Conservation (phyloP, 176 grass and related monocot genomes). For the Bonia amplexicaulis region DNA sequence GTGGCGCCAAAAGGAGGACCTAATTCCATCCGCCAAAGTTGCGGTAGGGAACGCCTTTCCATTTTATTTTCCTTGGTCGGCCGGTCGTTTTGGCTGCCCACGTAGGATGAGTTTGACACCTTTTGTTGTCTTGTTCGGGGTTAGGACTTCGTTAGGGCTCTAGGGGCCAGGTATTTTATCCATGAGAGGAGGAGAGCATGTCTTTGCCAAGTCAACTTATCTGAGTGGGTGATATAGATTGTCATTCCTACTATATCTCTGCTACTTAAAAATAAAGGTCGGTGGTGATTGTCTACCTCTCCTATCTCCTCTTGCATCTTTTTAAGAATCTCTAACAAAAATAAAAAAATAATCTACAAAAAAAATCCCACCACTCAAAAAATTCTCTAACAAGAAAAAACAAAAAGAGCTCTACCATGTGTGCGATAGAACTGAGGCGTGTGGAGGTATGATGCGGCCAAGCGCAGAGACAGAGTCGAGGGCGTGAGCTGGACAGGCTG, state of each 20-base stretch:
- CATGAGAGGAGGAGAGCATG: not conserved
- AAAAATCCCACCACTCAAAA: too few relatives aligned
- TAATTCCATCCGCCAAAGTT: conserved; percentile 38
- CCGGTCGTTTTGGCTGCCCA: conserved; percentile 20
- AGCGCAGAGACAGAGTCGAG: too few relatives aligned
- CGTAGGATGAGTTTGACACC: conserved; percentile 25
- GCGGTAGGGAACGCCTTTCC: not conserved
- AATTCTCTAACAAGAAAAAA: too few relatives aligned
- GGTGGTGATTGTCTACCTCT: too few relatives aligned
- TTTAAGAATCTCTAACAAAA: too few relatives aligned
- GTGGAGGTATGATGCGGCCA: too few relatives aligned
- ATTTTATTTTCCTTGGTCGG: conserved; percentile 17
- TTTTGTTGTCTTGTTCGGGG: conserved; percentile 1
- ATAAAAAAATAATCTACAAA: too few relatives aligned
- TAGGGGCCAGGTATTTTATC: not conserved
- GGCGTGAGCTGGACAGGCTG: too few relatives aligned
- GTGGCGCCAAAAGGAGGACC: conserved; percentile 30
- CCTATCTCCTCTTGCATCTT: too few relatives aligned
- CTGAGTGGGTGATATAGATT: not conserved
- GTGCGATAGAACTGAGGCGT: too few relatives aligned
- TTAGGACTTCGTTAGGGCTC: not conserved
- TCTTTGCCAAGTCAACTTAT: conserved; percentile 29
- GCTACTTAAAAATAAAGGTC: too few relatives aligned
- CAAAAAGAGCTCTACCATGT: too few relatives aligned
- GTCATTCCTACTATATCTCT: not conserved